phyloP scores from a whole-genome alignment of 2,329 filamentous ascomycete genomes.

The Botrytis medusae region DNA sequence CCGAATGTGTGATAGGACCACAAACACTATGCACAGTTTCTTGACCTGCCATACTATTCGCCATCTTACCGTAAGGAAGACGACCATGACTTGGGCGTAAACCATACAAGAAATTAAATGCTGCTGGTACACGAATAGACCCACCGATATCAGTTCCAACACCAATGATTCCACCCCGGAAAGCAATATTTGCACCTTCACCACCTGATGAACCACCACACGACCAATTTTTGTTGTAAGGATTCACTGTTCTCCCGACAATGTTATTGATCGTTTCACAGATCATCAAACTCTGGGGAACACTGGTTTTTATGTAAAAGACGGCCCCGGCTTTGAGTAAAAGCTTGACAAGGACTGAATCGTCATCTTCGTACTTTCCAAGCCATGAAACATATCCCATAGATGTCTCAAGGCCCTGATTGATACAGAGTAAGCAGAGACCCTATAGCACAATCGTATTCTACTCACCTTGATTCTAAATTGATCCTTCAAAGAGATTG shows the following conservation, averaged over 20 bases:
- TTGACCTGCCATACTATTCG: slow-evolving; percentile 45
- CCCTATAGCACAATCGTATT: no score
- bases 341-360: slow-evolving; percentile 49
- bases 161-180: slow-evolving; percentile 38
- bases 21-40: slow-evolving; percentile 41
- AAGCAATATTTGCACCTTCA: slow-evolving; percentile 39
- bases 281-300: slow-evolving; percentile 43
- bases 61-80: slow-evolving; percentile 38
- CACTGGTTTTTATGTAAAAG: slow-evolving; percentile 44
- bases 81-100: slow-evolving; percentile 40
- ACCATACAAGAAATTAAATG: slow-evolving; percentile 43
- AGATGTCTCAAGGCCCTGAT: slow-evolving; percentile 49
- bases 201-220: slow-evolving; percentile 39
- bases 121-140: slow-evolving; percentile 41
- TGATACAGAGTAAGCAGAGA: slow-evolving; percentile 22
- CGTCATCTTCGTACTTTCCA: slow-evolving; percentile 36
- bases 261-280: slow-evolving; percentile 48
- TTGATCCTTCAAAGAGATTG: slow-evolving; percentile 60
- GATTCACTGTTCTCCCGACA: slow-evolving; percentile 43
- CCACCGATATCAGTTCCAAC: slow-evolving; percentile 41
- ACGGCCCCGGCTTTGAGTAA: slow-evolving; percentile 44
- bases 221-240: slow-evolving; percentile 35
- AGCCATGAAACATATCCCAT: slow-evolving; percentile 63
- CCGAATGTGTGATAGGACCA: slow-evolving; percentile 38
- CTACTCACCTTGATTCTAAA: slow-evolving; percentile 54